A percentile compares a stretch with the other conserved stretches of the same genome.
These are phyloP conservation scores for Lentinula novae-zelandiae DNA, from an alignment of 1,284 basidiomycete species.

Conservation along the genomic window DNA sequence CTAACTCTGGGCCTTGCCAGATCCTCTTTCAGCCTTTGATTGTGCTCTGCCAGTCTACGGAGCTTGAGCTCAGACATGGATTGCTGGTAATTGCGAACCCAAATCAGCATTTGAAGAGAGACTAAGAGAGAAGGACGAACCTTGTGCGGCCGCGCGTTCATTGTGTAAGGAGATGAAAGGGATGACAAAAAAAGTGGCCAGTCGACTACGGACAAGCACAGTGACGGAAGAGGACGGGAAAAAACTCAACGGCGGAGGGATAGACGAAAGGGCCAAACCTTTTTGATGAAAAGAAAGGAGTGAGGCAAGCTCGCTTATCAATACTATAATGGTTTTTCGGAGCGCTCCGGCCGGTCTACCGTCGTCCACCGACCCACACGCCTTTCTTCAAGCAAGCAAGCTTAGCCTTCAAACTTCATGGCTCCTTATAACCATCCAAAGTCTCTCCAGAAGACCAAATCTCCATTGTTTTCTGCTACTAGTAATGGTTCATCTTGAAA, in stretches of 20 bases:
- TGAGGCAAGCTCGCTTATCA: neutral
- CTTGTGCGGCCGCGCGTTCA: slow-evolving; percentile 16
- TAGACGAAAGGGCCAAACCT: neutral
- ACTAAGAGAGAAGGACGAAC: neutral
- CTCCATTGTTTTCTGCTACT: neutral
- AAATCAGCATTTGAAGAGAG: neutral
- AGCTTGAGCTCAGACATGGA: slow-evolving; percentile 94
- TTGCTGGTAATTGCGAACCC: slow-evolving; percentile 13
- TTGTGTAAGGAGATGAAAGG: slow-evolving; percentile 9
- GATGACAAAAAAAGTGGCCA: slow-evolving; percentile 12
- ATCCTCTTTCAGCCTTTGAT: slow-evolving; percentile 88
- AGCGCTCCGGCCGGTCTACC: neutral
- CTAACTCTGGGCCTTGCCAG: slow-evolving; percentile 82
- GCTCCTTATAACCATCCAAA: slow-evolving; percentile 7
- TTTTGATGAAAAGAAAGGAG: slow-evolving; percentile 10
- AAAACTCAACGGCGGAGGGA: slow-evolving; percentile 13
- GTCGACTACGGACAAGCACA: slow-evolving; percentile 4
- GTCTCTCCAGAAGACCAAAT: neutral
- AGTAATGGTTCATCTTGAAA: neutral
- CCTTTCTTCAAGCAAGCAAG: neutral
- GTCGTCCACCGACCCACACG: neutral
- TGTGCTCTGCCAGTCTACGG: slow-evolving; percentile 89
- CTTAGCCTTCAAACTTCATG: neutral
- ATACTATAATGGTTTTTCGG: neutral
- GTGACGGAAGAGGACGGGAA: slow-evolving; percentile 18